Conservation (phyloP, 2,329 filamentous ascomycete species). For the Fusarium haematococcum region DNA sequence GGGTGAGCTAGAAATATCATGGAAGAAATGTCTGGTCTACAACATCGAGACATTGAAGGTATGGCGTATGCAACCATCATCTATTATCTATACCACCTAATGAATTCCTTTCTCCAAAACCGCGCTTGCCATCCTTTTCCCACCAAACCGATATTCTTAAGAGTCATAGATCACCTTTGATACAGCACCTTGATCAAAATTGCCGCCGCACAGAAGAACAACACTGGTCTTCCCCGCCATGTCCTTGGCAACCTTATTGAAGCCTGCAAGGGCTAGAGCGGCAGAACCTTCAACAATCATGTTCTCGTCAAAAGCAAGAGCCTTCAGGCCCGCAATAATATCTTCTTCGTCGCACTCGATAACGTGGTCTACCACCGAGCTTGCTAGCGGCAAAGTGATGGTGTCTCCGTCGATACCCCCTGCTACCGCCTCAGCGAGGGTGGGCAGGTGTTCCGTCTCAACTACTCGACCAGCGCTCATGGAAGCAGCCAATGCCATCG, state of each 20-base stretch:
- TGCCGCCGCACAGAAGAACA: neutral
- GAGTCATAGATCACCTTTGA: neutral
- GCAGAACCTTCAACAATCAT: constrained; percentile 42
- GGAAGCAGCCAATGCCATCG: constrained; percentile 35
- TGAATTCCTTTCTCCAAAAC: neutral
- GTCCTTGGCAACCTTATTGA: constrained; percentile 23
- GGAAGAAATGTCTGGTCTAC: too few relatives aligned
- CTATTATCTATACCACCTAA: neutral
- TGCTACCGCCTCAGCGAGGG: constrained; percentile 40
- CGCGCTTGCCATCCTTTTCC: neutral
- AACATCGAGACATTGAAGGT: too few relatives aligned
- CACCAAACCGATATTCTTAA: neutral
- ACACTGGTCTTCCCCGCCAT: neutral
- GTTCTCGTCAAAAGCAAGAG: constrained; percentile 36
- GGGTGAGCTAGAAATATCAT: neutral
- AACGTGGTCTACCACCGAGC: constrained; percentile 36
- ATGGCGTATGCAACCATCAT: too few relatives aligned
- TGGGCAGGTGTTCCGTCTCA: constrained; percentile 37
- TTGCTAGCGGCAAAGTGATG: constrained; percentile 36
- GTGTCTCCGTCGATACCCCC: constrained; percentile 41
- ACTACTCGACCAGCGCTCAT: constrained; percentile 35
- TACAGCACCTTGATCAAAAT: neutral
- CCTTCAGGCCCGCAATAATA: constrained; percentile 24
- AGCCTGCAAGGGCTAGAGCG: constrained; percentile 38
- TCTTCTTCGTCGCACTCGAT: constrained; percentile 36